Conservation (phyloP, 1,139 yeast species). For the Suhomyces guaymorum region DNA sequence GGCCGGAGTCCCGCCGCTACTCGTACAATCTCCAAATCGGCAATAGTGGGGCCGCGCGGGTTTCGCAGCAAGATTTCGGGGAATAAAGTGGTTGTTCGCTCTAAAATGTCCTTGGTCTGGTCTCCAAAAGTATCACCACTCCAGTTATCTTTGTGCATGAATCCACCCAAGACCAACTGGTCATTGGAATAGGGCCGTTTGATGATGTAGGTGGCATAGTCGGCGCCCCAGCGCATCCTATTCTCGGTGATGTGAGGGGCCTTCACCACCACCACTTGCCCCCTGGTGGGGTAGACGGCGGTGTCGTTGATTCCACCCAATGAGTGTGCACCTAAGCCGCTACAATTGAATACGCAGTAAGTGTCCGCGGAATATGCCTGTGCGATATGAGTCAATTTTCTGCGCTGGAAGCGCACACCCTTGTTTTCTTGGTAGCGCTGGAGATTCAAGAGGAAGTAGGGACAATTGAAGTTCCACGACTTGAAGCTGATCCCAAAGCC, state of each 20-base stretch:
- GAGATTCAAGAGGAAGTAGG: slow-evolving; percentile 52
- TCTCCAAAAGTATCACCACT: slow-evolving; percentile 53
- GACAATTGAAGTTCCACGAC: slow-evolving; percentile 71
- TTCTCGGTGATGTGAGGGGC: slow-evolving; percentile 57
- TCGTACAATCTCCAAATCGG: slow-evolving; percentile 49
- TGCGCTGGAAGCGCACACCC: slow-evolving; percentile 53
- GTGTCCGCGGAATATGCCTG: slow-evolving; percentile 43
- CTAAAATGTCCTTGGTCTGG: slow-evolving; percentile 59
- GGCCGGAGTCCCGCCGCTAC: slow-evolving; percentile 73
- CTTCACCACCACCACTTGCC: slow-evolving; percentile 64
- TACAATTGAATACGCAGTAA: slow-evolving; percentile 61
- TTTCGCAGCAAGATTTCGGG: slow-evolving; percentile 53
- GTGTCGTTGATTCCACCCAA: slow-evolving; percentile 60
- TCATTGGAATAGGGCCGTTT: slow-evolving; percentile 66
- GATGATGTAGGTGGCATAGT: slow-evolving; percentile 62
- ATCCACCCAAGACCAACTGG: slow-evolving; percentile 70
- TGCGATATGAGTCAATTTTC: slow-evolving; percentile 49
- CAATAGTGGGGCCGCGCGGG: slow-evolving; percentile 20
- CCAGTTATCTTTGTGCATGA: slow-evolving; percentile 58
- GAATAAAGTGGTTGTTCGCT: slow-evolving; percentile 52
- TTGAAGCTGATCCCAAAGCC: slow-evolving; percentile 54
- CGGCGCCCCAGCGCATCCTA: slow-evolving; percentile 52
- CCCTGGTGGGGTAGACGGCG: slow-evolving; percentile 61
- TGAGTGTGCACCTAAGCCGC: slow-evolving; percentile 62
- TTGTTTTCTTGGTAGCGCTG: slow-evolving; percentile 37